A percentile compares a stretch with the other conserved stretches of the same genome.
Conservation (phyloP, 2,329 filamentous ascomycete genomes). For the Ophiostoma ips region DNA sequence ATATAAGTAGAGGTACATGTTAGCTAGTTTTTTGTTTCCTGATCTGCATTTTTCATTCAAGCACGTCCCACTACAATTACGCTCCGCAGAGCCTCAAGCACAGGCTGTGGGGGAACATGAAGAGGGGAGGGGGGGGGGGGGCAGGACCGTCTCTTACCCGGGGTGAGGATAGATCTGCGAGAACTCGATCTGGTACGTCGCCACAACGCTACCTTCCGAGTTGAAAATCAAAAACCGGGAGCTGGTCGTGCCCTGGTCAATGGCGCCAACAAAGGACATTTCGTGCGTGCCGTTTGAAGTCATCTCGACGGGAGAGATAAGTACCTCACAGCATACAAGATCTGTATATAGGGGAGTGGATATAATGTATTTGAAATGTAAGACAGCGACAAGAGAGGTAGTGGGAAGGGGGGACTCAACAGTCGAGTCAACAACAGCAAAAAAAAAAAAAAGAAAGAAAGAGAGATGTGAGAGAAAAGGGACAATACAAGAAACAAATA, state of each 20-base stretch:
- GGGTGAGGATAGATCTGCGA: slow-evolving; percentile 71
- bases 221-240: slow-evolving; percentile 87
- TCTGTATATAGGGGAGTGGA: not conserved
- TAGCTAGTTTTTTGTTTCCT: not conserved
- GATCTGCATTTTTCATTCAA: too few relatives aligned
- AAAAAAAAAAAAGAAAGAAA: too few relatives aligned
- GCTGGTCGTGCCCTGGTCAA: slow-evolving; percentile 84
- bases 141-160: slow-evolving; percentile 48
- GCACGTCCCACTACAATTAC: too few relatives aligned
- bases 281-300: slow-evolving; percentile 14
- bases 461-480: too few relatives aligned
- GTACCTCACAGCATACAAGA: not conserved
- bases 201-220: slow-evolving; percentile 59
- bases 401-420: too few relatives aligned
- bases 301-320: not conserved
- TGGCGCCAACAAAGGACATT: slow-evolving; percentile 64
- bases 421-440: too few relatives aligned
- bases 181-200: slow-evolving; percentile 76
- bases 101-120: too few relatives aligned
- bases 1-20: not conserved
- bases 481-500: too few relatives aligned
- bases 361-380: too few relatives aligned
- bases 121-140: too few relatives aligned
- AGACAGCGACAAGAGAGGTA: too few relatives aligned
- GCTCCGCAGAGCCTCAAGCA: too few relatives aligned